phyloP scores from a whole-genome alignment of 2,329 filamentous ascomycete species.

The Kalaharituber pfeilii region DNA sequence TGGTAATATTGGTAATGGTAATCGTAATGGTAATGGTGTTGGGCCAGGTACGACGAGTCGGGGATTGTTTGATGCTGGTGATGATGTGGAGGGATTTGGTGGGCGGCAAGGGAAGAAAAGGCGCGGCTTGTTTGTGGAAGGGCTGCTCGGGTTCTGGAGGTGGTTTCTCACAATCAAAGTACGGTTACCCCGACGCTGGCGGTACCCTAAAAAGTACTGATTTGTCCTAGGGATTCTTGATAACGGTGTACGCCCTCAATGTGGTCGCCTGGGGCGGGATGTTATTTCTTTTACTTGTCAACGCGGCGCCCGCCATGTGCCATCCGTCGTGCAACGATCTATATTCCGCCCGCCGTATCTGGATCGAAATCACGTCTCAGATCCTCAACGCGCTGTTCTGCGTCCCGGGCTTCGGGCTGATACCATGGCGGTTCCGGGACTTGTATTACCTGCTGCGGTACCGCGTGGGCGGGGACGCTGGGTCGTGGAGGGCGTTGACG shows the following conservation, averaged over 20 bases:
- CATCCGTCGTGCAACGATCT: constrained; percentile 50
- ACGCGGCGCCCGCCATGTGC: constrained; percentile 41
- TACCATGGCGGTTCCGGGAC: constrained; percentile 71
- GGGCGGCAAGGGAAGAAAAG: too few relatives aligned
- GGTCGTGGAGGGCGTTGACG: background rate
- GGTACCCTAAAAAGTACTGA: background rate
- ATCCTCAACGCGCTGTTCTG: constrained; percentile 74
- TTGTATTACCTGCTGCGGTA: constrained; percentile 50
- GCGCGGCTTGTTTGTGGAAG: background rate
- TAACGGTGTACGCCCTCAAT: constrained; percentile 64
- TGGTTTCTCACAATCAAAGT: background rate
- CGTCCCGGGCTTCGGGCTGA: constrained; percentile 67
- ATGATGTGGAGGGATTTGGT: background rate
- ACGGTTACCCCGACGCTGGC: background rate
- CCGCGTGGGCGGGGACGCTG: constrained; percentile 46
- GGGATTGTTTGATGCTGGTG: background rate
- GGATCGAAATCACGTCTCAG: constrained; percentile 74
- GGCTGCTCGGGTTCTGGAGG: background rate
- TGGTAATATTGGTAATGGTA: background rate
- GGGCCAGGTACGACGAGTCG: background rate
- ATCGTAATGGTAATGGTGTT: background rate
- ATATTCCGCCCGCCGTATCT: constrained; percentile 57
- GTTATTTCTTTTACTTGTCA: constrained; percentile 70
- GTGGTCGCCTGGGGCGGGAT: constrained; percentile 79
- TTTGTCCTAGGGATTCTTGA: constrained; percentile 42